Evolutionary conservation across 805 yeast genomes (phyloP), one percentile per base, ranked within the genome.

Genomic region (Cephaloascus albidus): DNA sequence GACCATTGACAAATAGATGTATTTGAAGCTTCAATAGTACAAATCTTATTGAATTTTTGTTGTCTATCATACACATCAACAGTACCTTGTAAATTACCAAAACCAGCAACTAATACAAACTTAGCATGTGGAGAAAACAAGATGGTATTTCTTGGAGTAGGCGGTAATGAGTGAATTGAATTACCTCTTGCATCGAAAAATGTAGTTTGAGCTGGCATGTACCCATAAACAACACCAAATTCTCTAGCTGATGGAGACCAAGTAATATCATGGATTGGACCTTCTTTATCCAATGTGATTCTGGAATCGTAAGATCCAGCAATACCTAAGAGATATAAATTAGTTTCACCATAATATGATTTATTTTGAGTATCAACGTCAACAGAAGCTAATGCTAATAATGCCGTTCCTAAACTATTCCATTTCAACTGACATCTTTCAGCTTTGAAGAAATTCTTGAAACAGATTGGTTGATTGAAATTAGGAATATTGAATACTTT

Each of bases 1-100:
- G 94, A 81, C 98, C 98, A 93, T 58, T 85, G 86, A 59, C 96
- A 90, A 35, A 83, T 94, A n/a, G 95, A 82, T 14, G 97, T 88
- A 65, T 93, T 94, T 35, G 96, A 66, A 12, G 97, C 98, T 54
- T 86, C 85, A 53, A 93, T 83, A 16, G 85, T 72, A 17, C 88
- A 70, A 39, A 93, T 76, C 58, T 85, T 85, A 40, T 71, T 64
- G 59, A 88, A 90, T 60, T 85, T 83, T 55, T 82, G 79, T 58
- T 80, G 86, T 57, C 97, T 84, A 66, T 93, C 98, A 56, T 88
- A 80, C 44, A 93, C 82, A 58, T 94, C 97, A 42, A 93, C 94
- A 14, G 89, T 78, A 44, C 99, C 99, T 66, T 90, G 97, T 58
- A 93, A 74, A 61, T 93, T 93, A 52, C 99, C 99, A 62, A 93